A percentile compares a stretch with the other conserved stretches of the same genome.
Conservation (phyloP, 306 rosid genomes). For the Cicer chorassanicum region DNA sequence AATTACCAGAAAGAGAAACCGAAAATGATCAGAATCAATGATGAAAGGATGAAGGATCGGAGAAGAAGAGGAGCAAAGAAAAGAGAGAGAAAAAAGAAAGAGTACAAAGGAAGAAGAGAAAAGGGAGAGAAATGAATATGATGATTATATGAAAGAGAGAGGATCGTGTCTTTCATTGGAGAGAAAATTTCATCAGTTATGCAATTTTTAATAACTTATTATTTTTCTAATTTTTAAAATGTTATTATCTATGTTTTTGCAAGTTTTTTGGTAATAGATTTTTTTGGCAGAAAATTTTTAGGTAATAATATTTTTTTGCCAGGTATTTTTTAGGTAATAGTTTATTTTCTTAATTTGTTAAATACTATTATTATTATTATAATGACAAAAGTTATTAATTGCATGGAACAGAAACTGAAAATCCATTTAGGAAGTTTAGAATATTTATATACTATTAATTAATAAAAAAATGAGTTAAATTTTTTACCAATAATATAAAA, state of each 20-base stretch:
- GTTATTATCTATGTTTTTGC: background rate
- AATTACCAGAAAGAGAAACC: conserved; percentile 43
- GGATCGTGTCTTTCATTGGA: conserved; percentile 51
- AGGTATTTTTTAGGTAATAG: no score
- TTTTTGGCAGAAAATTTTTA: background rate
- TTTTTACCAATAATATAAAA: no score
- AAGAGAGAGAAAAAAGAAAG: conserved; percentile 49
- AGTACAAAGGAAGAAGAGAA: conserved; percentile 46
- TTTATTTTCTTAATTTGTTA: background rate
- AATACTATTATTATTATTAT: background rate
- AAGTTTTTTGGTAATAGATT: background rate
- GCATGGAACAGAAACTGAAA: background rate
- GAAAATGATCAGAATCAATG: conserved; percentile 48
- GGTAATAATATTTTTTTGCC: no score
- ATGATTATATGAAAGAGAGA: conserved; percentile 47
- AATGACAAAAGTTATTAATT: background rate
- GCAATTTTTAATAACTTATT: background rate
- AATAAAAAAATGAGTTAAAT: no score
- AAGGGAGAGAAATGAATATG: conserved; percentile 40
- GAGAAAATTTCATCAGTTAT: conserved; percentile 41
- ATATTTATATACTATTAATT: background rate
- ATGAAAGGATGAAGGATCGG: conserved; percentile 55
- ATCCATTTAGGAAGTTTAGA: background rate
- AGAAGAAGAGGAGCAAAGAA: conserved; percentile 10
- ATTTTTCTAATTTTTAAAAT: background rate